These are phyloP conservation scores for Pythium oligandrum DNA, from an alignment of 352 stramenopile genomes.

Conservation along the genomic window DNA sequence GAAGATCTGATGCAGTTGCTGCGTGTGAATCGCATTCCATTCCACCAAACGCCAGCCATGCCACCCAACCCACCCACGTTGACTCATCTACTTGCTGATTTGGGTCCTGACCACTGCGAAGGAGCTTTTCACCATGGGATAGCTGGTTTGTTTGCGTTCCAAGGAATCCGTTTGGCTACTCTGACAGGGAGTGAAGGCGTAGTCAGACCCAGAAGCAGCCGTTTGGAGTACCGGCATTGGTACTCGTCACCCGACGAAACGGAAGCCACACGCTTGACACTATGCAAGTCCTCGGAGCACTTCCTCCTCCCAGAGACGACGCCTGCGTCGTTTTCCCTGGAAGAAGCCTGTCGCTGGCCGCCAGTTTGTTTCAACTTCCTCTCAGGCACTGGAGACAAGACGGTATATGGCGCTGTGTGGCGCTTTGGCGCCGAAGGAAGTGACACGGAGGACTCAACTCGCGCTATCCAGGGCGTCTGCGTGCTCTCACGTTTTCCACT, in stretches of 20 bases:
- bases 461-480: slow-evolving; percentile 31
- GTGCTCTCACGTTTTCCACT: slow-evolving; percentile 51
- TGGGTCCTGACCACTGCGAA: background rate
- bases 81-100: background rate
- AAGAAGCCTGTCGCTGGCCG: slow-evolving; percentile 8
- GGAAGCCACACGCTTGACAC: background rate
- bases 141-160: slow-evolving; percentile 12
- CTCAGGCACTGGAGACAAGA: slow-evolving; percentile 27
- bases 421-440: slow-evolving; percentile 6
- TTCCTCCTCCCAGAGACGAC: slow-evolving; percentile 39
- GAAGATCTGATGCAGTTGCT: slow-evolving; percentile 36
- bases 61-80: slow-evolving; percentile 9
- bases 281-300: slow-evolving; percentile 25
- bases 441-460: background rate
- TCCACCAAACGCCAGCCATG: slow-evolving; percentile 48
- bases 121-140: slow-evolving; percentile 17
- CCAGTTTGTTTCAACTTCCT: slow-evolving; percentile 50
- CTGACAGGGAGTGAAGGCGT: background rate
- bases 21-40: slow-evolving; percentile 40
- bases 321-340: slow-evolving; percentile 7
- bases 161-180: slow-evolving; percentile 1
- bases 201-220: background rate
- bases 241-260: background rate
- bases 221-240: background rate
- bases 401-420: slow-evolving; percentile 41